phyloP scores from a whole-genome alignment of 1,284 basidiomycete species.

The Apiotrichum veenhuisii region DNA sequence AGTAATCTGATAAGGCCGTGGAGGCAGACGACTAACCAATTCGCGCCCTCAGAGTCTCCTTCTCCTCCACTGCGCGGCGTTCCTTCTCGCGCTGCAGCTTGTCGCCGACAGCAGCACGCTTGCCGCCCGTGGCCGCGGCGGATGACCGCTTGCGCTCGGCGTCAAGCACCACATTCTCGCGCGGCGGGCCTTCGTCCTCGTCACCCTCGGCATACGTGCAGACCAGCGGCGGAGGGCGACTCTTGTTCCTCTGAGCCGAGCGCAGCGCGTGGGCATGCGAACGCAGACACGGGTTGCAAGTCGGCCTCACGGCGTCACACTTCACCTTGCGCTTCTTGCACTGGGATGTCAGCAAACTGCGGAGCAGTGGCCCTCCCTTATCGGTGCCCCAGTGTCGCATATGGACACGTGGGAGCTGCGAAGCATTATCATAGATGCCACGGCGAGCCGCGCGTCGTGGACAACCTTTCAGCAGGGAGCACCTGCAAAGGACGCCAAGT shows the following conservation, averaged over 20 bases:
- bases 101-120: slow-evolving; percentile 11
- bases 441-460: not conserved
- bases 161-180: not conserved
- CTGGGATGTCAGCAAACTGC: slow-evolving; percentile 14
- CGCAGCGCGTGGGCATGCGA: slow-evolving; percentile 45
- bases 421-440: too few species aligned
- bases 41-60: slow-evolving; percentile 26
- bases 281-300: slow-evolving; percentile 42
- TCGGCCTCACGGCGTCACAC: slow-evolving; percentile 40
- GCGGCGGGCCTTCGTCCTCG: slow-evolving; percentile 9
- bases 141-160: slow-evolving; percentile 11
- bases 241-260: slow-evolving; percentile 37
- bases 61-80: slow-evolving; percentile 28
- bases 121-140: slow-evolving; percentile 1
- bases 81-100: slow-evolving; percentile 23
- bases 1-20: not conserved
- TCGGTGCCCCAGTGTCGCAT: too few species aligned
- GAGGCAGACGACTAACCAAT: slow-evolving; percentile 19
- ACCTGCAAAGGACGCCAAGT: too few species aligned
- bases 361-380: not conserved
- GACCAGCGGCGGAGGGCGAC: slow-evolving; percentile 24
- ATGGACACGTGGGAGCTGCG: too few species aligned
- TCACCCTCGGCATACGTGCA: slow-evolving; percentile 40
- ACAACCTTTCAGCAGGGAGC: not conserved
- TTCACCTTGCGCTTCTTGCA: slow-evolving; percentile 48